phyloP scores from a whole-genome alignment of 164 flowering plant species.

The Protea cynaroides region DNA sequence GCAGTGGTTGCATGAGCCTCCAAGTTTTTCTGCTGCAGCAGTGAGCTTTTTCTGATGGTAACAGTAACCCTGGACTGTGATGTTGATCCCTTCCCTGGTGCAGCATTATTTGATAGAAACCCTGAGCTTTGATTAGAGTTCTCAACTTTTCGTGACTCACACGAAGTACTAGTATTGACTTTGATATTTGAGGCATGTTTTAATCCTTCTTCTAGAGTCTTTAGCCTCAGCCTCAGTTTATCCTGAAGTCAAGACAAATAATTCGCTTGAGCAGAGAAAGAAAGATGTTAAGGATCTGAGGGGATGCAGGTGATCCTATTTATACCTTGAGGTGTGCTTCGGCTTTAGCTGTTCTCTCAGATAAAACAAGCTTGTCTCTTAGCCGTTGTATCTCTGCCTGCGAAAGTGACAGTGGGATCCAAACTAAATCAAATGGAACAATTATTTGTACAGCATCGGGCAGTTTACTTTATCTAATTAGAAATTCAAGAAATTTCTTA shows the following conservation, averaged over 20 bases:
- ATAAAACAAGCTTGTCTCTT: constrained; percentile 62
- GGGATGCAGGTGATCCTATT: not conserved
- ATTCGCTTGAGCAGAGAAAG: constrained; percentile 4
- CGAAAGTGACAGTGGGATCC: constrained; percentile 1
- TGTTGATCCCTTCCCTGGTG: constrained; percentile 55
- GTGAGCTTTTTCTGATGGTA: constrained; percentile 24
- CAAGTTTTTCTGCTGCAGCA: constrained; percentile 32
- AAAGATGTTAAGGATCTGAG: not conserved
- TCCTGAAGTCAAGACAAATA: constrained; percentile 40
- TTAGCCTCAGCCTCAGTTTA: constrained; percentile 66
- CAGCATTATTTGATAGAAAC: constrained; percentile 42
- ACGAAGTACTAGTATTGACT: constrained; percentile 17
- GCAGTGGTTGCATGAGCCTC: constrained; percentile 17
- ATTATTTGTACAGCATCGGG: no score
- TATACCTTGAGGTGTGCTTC: constrained; percentile 86
- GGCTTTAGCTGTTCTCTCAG: constrained; percentile 84
- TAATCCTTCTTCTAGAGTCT: constrained; percentile 78
- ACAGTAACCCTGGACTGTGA: constrained; percentile 70
- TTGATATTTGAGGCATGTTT: constrained; percentile 42
- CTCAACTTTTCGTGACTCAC: constrained; percentile 32
- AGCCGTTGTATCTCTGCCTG: constrained; percentile 81
- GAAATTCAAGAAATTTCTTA: no score
- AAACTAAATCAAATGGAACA: no score
- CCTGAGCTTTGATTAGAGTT: constrained; percentile 45
- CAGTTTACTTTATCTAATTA: no score